Evolutionary conservation across 163 green algal species (phyloP), one percentile per base, ranked within the genome.

Genomic region (Chlorella variabilis): DNA sequence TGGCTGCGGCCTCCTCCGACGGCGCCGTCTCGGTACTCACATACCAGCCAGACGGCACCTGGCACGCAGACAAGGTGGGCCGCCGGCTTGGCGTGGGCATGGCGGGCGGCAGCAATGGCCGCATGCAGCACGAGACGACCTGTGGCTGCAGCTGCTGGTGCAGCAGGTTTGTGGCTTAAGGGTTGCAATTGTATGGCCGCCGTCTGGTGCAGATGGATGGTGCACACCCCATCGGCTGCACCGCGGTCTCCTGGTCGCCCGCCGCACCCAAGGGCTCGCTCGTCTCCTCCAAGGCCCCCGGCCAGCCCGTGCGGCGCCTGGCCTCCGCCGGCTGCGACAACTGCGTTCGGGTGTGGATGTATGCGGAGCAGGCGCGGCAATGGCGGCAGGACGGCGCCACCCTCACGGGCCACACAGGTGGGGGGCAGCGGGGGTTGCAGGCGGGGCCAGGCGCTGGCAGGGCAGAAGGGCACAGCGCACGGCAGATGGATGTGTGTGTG

Each of bases 1-100:
- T 99, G 21, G 97, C 97, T 8, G 90, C 88, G 51, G 97, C 89
- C 15, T 98, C 95, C 5, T 97, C 92, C 11, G 97, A 99, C 78
- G 97, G 97, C 20, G 91, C 67, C 29, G 78, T 98, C 0, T 94
- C 88, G 2, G 77, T 99, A 17, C 80, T 98, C 2, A 93, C 94
- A 45, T 90, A 96, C 84, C 84, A 93, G 38, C 77, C 66, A 23
- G 88, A 93, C 42, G 90, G 89, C 41, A 85, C 62, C n/a, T 98
- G 93, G 93, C 63, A 85, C 8, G 86, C 81, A 7, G 88, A 84
- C 49, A 96, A 96, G 90, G 91, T 91, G 71, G 20, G n/a, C n/a
- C n/a, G n/a, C n/a, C n/a, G n/a, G n/a, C n/a, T n/a, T n/a, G n/a
- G n/a, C n/a, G n/a, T n/a, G n/a, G n/a, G n/a, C n/a, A n/a, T n/a